These are phyloP conservation scores for Prunus yedoensis DNA, from an alignment of 331 rosid species.

Conservation along the genomic window DNA sequence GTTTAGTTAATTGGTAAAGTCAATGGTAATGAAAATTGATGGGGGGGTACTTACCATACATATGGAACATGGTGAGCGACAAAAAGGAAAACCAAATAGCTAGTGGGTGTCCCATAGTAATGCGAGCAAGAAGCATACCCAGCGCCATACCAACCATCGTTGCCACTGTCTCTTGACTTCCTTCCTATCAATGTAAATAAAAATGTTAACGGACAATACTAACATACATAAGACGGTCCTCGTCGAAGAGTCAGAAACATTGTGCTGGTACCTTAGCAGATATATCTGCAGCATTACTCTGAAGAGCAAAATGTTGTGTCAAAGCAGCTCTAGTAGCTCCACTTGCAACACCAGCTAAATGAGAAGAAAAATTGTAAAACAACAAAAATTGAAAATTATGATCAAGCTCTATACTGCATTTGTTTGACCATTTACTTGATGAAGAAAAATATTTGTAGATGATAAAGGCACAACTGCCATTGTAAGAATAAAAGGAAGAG, in stretches of 20 bases:
- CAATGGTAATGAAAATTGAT: background rate
- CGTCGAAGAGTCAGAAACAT: slow-evolving; percentile 14
- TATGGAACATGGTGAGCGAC: slow-evolving; percentile 81
- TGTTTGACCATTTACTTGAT: background rate
- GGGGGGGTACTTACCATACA: slow-evolving; percentile 61
- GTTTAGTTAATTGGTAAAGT: background rate
- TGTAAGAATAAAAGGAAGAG: background rate
- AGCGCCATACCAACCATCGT: slow-evolving; percentile 91
- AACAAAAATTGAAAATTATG: slow-evolving; percentile 5
- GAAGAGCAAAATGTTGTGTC: slow-evolving; percentile 97
- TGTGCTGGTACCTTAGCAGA: slow-evolving; percentile 76
- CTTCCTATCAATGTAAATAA: slow-evolving; percentile 53
- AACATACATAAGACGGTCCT: slow-evolving; percentile 3
- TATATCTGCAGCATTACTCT: slow-evolving; percentile 90
- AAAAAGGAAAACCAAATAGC: slow-evolving; percentile 82
- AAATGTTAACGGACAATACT: slow-evolving; percentile 6
- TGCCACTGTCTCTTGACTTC: slow-evolving; percentile 90
- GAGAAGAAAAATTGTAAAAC: slow-evolving; percentile 23
- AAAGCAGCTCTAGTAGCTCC: slow-evolving; percentile 99
- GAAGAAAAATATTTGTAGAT: slow-evolving; percentile 2
- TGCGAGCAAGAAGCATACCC: slow-evolving; percentile 84
- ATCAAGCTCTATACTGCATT: slow-evolving; percentile 7
- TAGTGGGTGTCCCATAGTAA: slow-evolving; percentile 61
- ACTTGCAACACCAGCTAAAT: slow-evolving; percentile 94
- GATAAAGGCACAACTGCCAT: background rate